Evolutionary conservation across 495 filamentous ascomycete species (phyloP), one percentile per base, ranked within the genome.

Genomic region (Neurospora sp.): DNA sequence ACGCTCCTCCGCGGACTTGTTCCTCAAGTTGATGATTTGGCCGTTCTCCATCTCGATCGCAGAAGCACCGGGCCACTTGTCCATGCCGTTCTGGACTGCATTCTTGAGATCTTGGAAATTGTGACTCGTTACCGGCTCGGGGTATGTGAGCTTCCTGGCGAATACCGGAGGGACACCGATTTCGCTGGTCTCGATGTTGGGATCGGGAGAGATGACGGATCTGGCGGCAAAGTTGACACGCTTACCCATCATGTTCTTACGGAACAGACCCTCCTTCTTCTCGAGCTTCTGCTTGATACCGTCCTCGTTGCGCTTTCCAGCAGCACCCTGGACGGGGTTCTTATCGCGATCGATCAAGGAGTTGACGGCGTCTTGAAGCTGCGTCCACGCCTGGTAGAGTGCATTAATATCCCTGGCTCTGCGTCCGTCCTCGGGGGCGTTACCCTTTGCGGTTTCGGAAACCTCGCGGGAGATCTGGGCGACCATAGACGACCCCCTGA

Each of bases 201-300:
- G 96, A 80, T 99, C 96, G 3, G 96, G 96, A 39, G 95, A 98
- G 74, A 99, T 99, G 76, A 99, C 96, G 86, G 91, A 96, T 80
- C 96, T 91, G 70, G 96, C 96, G 72, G 96, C 96, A 80, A 94
- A 98, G 82, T 99, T 98, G 81, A 99, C 96, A 84, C 96, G 92
- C 85, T 99, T 99, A 68, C 96, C 96, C 96, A 99, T 99, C 95
- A 99, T 98, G 84, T 99, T 97, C 87, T 95, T 98, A 76, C 96
- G 87, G 85, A 99, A 98, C 68, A 99, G 83, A 68, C 96, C 96
- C 78, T 99, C 96, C 82, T 99, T 99, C 87, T 98, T 98, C 82
- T 99, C 96, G 18, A 99, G 87, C 77, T 93, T 91, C 78, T 99
- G 96, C 82, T 98, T 99, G 81, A 99, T 96, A 72, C 96, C 96